Evolutionary conservation across 495 filamentous ascomycete species (phyloP), one percentile per base, ranked within the genome.

Genomic region (Penicillium robsamsonii): DNA sequence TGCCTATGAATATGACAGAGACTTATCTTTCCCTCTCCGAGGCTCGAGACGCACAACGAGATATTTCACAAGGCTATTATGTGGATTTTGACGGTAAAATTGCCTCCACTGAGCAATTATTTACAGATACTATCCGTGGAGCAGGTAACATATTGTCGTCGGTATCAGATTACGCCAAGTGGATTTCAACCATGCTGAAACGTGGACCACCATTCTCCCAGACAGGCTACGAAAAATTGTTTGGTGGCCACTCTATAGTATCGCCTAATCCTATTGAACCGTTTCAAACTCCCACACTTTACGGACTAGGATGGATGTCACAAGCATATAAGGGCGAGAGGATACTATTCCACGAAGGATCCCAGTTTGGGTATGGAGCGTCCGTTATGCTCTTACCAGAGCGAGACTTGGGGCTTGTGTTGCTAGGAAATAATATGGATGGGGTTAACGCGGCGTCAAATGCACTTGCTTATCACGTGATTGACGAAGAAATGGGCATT

Each of bases 1-100:
- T 48, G 38, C 79, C 76, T 4, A 56, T 83, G 41, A 70, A 68
- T 0, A 84, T 84, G 81, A 47, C 43, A 8, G 53, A 55, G 35
- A 56, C 53, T 29, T 56, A 56, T 33, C 18, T 56, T 38, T 56
- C 44, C 45, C 22, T 56, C 44, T 40, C 35, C 37, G 53, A 56
- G 27, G 53, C 53, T 18, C 44, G 29, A 43, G 11, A 47, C 18
- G 45, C 53, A 42, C 9, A 49, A 20, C 44, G 22, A 30, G 53
- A 56, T 43, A 43, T 56, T 42, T 49, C 53, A 13, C 53, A 49
- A 30, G 53, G 53, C 5, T 56, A 11, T 31, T 56, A 48, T 24
- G 24, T 48, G 5, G 20, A 49, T 25, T 24, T 41, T 25, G 24
- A 56, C 11, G 44, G 53, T 29, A 29, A 43, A 42, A 20, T 56